phyloP scores from a whole-genome alignment of 257 asterid species.

The Misopates orontium region DNA sequence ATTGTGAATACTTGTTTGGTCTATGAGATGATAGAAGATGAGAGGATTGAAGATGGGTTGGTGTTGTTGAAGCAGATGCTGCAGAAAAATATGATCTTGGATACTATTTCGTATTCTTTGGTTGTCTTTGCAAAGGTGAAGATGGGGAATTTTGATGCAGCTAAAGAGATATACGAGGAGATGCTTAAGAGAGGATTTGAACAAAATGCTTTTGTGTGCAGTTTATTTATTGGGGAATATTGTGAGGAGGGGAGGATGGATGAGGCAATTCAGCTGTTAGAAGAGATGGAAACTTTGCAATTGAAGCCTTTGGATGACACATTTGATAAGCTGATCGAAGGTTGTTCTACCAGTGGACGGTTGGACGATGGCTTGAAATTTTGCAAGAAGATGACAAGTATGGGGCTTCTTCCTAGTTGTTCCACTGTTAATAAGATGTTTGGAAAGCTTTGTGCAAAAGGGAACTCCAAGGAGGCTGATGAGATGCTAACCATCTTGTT shows the following conservation, averaged over 20 bases:
- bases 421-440: conserved; percentile 50
- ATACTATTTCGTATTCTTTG: conserved; percentile 58
- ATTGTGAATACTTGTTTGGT: conserved; percentile 73
- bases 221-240: conserved; percentile 50
- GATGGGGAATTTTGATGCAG: conserved; percentile 60
- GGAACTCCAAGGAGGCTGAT: conserved; percentile 53
- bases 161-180: conserved; percentile 54
- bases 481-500: conserved; percentile 57
- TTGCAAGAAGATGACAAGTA: conserved; percentile 52
- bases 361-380: conserved; percentile 53
- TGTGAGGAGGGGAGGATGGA: conserved; percentile 53
- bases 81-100: conserved; percentile 65
- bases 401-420: conserved; percentile 53
- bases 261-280: conserved; percentile 49
- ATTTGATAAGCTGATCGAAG: conserved; percentile 49
- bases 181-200: conserved; percentile 73
- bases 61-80: conserved; percentile 55
- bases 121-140: conserved; percentile 66
- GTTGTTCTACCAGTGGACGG: conserved; percentile 53
- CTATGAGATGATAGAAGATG: conserved; percentile 55
- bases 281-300: conserved; percentile 52
- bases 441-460: conserved; percentile 52
- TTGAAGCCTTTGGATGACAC: conserved; percentile 59
- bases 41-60: conserved; percentile 55
- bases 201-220: conserved; percentile 61